Evolutionary conservation across 352 stramenopile genomes (phyloP).

Genomic region (Phytophthora pini): DNA sequence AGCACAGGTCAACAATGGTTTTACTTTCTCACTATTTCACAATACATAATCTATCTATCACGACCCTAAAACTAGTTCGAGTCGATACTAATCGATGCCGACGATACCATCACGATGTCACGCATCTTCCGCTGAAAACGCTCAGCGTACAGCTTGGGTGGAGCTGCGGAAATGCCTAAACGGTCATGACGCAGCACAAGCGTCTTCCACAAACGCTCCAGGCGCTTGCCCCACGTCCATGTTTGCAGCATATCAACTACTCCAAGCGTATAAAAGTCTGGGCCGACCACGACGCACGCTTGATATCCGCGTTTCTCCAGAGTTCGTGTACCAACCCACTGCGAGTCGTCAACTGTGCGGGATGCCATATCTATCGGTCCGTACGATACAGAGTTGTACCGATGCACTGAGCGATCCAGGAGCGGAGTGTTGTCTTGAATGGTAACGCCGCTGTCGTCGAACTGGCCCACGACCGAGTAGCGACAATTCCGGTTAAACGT

Average conservation of each 20-base stretch:
- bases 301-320: slow-evolving; percentile 76
- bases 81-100: slow-evolving; percentile 56
- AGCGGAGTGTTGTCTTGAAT: slow-evolving; percentile 59
- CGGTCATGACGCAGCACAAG: slow-evolving; percentile 70
- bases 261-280: slow-evolving; percentile 89
- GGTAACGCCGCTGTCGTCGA: slow-evolving; percentile 44
- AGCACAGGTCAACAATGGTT: background rate
- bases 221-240: slow-evolving; percentile 84
- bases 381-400: slow-evolving; percentile 65
- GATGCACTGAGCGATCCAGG: slow-evolving; percentile 29
- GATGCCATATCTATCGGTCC: slow-evolving; percentile 28
- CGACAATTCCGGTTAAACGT: slow-evolving; percentile 75
- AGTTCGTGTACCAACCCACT: slow-evolving; percentile 67
- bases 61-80: slow-evolving; percentile 21
- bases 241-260: slow-evolving; percentile 93
- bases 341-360: slow-evolving; percentile 33
- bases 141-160: slow-evolving; percentile 73
- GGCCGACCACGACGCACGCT: slow-evolving; percentile 76
- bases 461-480: slow-evolving; percentile 67
- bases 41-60: slow-evolving; percentile 40
- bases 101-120: slow-evolving; percentile 85
- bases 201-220: slow-evolving; percentile 89
- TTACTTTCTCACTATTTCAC: slow-evolving; percentile 25
- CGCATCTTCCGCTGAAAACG: slow-evolving; percentile 88
- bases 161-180: slow-evolving; percentile 81